Percentiles rank a stretch among this genome's conserved stretches.
phyloP scores from a whole-genome alignment of 1,139 yeast species.

The Debaryomyces subglobosus region DNA sequence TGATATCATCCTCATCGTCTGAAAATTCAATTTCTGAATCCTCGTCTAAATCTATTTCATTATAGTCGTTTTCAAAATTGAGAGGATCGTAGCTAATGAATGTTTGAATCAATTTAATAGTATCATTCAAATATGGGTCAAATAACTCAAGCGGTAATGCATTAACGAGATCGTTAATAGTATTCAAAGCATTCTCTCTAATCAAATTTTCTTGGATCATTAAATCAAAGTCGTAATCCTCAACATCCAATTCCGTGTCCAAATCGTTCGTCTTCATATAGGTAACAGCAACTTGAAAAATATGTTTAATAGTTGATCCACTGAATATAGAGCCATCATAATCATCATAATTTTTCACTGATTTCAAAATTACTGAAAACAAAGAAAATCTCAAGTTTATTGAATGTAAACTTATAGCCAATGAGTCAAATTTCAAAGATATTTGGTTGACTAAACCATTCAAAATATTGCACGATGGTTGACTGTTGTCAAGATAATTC shows the following conservation, averaged over 20 bases:
- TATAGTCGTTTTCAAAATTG: slow-evolving; percentile 32
- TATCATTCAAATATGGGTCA: slow-evolving; percentile 24
- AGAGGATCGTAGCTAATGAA: slow-evolving; percentile 66
- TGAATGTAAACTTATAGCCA: background rate
- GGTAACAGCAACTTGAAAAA: slow-evolving; percentile 25
- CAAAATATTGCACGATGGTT: slow-evolving; percentile 17
- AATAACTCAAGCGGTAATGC: slow-evolving; percentile 22
- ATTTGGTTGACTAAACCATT: slow-evolving; percentile 9
- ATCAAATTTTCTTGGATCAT: slow-evolving; percentile 36
- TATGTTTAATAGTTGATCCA: slow-evolving; percentile 10
- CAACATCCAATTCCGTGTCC: slow-evolving; percentile 41
- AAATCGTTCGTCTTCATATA: slow-evolving; percentile 32
- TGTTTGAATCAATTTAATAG: slow-evolving; percentile 35
- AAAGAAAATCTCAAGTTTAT: slow-evolving; percentile 11
- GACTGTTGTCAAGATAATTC: slow-evolving; percentile 26
- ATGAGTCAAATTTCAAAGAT: slow-evolving; percentile 3
- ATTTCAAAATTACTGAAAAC: slow-evolving; percentile 14
- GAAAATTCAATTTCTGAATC: slow-evolving; percentile 45
- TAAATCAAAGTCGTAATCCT: slow-evolving; percentile 49
- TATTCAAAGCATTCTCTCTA: slow-evolving; percentile 52
- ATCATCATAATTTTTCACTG: slow-evolving; percentile 20
- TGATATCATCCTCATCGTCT: slow-evolving; percentile 45
- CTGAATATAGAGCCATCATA: slow-evolving; percentile 11
- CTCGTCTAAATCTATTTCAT: slow-evolving; percentile 43
- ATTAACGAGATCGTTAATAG: slow-evolving; percentile 37